phyloP scores from a whole-genome alignment of 805 yeast species.

The Wickerhamomyces queroliae region DNA sequence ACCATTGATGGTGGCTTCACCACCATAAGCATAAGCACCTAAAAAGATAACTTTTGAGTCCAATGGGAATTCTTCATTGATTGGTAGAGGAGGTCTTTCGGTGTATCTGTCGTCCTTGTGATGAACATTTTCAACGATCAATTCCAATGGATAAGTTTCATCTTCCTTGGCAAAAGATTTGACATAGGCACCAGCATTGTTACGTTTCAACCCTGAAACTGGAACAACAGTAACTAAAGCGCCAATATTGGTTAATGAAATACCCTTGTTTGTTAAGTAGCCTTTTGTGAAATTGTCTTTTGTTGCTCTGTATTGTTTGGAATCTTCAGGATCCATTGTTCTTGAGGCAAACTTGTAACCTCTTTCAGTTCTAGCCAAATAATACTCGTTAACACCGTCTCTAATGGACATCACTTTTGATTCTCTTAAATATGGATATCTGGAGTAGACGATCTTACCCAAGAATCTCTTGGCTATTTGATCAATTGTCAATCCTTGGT shows the following conservation, averaged over 20 bases:
- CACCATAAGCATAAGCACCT: constrained; percentile 86
- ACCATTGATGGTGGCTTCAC: constrained; percentile 63
- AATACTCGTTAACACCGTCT: constrained; percentile 49
- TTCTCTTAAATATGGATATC: constrained; percentile 91
- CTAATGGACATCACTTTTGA: constrained; percentile 60
- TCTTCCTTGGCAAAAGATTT: constrained; percentile 58
- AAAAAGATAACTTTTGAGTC: constrained; percentile 69
- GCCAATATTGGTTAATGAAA: constrained; percentile 44
- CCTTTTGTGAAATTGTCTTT: constrained; percentile 32
- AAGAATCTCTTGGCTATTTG: constrained; percentile 61
- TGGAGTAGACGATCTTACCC: constrained; percentile 61
- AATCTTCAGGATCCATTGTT: constrained; percentile 41
- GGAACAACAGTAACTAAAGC: constrained; percentile 66
- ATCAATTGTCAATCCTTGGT: constrained; percentile 49
- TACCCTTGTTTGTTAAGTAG: constrained; percentile 55
- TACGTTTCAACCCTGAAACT: constrained; percentile 73
- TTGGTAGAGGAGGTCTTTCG: constrained; percentile 69
- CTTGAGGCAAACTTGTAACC: constrained; percentile 29
- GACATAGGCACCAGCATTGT: constrained; percentile 63
- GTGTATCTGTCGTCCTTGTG: constrained; percentile 70
- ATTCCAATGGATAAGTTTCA: constrained; percentile 68
- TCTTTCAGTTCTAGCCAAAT: constrained; percentile 19
- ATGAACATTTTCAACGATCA: constrained; percentile 68
- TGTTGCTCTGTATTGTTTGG: constrained; percentile 38
- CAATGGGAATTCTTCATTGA: constrained; percentile 77